Evolutionary conservation across 2,329 filamentous ascomycete species (phyloP).

Genomic region (Chrysosporium queenslandicum): DNA sequence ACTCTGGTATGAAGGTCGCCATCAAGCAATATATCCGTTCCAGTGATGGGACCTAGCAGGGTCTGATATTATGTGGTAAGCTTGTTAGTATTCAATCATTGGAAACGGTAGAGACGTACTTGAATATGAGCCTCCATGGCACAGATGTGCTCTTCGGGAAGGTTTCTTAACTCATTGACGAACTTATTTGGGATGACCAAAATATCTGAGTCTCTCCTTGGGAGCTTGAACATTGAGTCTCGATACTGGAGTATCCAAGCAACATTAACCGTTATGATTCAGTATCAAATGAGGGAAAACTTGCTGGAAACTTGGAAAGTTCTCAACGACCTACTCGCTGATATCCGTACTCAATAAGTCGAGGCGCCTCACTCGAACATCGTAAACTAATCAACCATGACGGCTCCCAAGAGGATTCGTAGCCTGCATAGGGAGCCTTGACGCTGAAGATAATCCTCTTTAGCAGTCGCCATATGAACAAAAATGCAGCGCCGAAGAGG

Average conservation of each 20-base stretch:
- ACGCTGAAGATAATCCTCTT: neutral
- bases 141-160: constrained; percentile 19
- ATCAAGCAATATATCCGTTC: constrained; percentile 7
- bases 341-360: constrained; percentile 8
- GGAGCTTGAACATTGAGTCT: constrained; percentile 15
- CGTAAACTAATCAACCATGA: constrained; percentile 5
- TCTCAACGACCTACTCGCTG: neutral
- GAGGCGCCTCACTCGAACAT: neutral
- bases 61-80: too few relatives aligned
- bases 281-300: too few relatives aligned
- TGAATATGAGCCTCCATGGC: constrained; percentile 19
- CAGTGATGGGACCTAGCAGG: constrained; percentile 1
- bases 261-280: neutral
- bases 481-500: neutral
- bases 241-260: constrained; percentile 10
- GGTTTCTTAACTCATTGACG: constrained; percentile 20
- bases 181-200: constrained; percentile 22
- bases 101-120: too few relatives aligned
- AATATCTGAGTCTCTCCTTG: constrained; percentile 17
- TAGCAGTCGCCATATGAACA: neutral
- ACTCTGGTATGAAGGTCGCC: constrained; percentile 5
- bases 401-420: constrained; percentile 6
- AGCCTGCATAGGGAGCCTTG: constrained; percentile 12
- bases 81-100: too few relatives aligned
- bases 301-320: too few relatives aligned